phyloP scores from a whole-genome alignment of 1,139 yeast species.

The Scheffersomyces illinoinensis region DNA sequence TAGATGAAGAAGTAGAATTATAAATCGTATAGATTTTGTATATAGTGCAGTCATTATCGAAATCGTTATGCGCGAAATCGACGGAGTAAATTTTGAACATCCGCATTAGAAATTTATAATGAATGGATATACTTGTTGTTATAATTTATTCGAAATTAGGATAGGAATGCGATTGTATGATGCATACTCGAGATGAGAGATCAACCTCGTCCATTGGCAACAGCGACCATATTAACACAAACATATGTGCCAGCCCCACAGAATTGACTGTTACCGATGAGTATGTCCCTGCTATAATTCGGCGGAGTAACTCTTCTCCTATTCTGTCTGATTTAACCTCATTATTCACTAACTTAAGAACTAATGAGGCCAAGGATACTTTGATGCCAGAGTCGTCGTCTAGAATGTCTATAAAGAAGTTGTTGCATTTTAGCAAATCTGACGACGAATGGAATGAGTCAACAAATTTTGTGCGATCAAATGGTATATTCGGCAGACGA shows the following conservation, averaged over 20 bases:
- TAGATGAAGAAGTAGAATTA: constrained; percentile 30
- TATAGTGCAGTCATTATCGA: neutral
- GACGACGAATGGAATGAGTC: constrained; percentile 9
- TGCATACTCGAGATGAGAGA: neutral
- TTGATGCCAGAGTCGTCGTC: neutral
- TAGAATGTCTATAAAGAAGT: constrained; percentile 11
- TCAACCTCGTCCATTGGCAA: neutral
- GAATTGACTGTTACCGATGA: neutral
- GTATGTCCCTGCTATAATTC: neutral
- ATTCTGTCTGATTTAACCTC: constrained; percentile 25
- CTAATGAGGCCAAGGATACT: constrained; percentile 17
- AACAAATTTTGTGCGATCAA: neutral
- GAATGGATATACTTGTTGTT: neutral
- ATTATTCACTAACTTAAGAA: constrained; percentile 22
- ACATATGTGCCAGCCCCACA: neutral
- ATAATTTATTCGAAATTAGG: neutral
- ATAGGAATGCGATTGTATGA: neutral
- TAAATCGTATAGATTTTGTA: constrained; percentile 6
- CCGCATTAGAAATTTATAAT: neutral
- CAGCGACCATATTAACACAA: neutral
- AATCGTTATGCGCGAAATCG: neutral
- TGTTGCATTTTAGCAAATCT: constrained; percentile 13
- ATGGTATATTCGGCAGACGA: neutral
- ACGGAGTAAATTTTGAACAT: neutral
- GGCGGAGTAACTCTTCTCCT: constrained; percentile 18